These are phyloP conservation scores for Camelina sativa DNA, from an alignment of 345 rosid species.

Conservation along the genomic window DNA sequence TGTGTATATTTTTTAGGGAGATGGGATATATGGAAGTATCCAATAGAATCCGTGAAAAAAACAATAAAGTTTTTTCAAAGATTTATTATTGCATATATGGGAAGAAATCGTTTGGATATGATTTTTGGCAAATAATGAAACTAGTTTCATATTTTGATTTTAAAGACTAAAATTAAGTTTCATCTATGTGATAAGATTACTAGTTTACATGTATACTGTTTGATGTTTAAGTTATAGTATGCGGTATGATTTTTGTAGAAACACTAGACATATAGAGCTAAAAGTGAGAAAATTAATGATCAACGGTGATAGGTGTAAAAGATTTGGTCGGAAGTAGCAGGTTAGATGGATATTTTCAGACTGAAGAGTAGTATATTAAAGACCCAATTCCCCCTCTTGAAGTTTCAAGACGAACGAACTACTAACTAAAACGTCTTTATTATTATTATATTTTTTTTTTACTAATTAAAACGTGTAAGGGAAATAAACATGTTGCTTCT, in stretches of 20 bases:
- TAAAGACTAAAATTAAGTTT: too few relatives aligned
- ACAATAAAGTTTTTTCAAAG: background rate
- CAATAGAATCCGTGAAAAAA: background rate
- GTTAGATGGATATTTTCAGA: background rate
- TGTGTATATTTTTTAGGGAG: too few relatives aligned
- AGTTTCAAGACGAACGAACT: background rate
- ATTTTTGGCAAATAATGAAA: background rate
- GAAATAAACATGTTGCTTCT: background rate
- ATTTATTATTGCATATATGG: background rate
- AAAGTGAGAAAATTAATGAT: background rate
- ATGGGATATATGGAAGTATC: background rate
- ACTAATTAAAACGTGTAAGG: background rate
- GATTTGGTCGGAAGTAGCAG: slow-evolving; percentile 1
- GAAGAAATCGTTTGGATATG: background rate
- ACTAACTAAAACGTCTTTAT: too few relatives aligned
- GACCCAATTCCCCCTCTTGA: background rate
- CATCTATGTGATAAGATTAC: too few relatives aligned
- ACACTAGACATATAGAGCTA: too few relatives aligned
- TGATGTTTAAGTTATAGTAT: too few relatives aligned
- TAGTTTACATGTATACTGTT: too few relatives aligned
- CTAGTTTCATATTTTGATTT: too few relatives aligned
- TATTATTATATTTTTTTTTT: too few relatives aligned
- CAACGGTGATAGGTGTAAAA: slow-evolving; percentile 3
- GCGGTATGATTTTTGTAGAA: too few relatives aligned
- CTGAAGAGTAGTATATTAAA: background rate